Conservation (phyloP, 2,329 filamentous ascomycete genomes). For the Colletotrichum sp. region DNA sequence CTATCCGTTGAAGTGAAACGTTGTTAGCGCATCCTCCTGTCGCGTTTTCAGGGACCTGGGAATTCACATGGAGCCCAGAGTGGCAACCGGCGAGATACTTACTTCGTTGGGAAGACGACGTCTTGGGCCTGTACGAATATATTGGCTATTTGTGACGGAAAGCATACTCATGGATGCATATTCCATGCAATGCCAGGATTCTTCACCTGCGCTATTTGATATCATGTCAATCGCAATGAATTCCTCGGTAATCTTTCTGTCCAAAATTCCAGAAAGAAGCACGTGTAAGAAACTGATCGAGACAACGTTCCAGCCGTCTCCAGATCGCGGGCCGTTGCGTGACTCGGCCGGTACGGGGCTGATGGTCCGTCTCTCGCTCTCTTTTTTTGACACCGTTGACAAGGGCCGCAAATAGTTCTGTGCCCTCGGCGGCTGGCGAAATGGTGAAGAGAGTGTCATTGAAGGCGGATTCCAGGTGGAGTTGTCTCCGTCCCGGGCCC, state of each 20-base stretch:
- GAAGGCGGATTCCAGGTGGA: background rate
- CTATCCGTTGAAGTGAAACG: background rate
- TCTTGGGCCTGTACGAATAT: background rate
- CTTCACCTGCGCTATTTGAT: background rate
- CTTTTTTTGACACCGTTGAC: background rate
- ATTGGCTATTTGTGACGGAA: background rate
- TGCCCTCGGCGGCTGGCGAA: background rate
- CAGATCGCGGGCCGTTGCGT: background rate
- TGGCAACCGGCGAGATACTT: background rate
- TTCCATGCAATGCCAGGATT: background rate
- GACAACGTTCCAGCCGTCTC: background rate
- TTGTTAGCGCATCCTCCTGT: background rate
- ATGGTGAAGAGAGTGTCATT: background rate
- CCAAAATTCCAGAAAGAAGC: background rate
- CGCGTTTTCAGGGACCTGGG: background rate
- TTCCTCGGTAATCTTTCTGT: background rate
- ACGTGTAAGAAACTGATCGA: background rate
- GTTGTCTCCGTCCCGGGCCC: background rate
- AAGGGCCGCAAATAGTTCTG: background rate
- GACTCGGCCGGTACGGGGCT: background rate
- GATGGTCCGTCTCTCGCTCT: background rate
- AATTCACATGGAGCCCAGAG: background rate
- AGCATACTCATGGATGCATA: background rate
- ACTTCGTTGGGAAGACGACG: background rate
- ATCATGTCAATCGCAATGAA: background rate